Evolutionary conservation across 805 yeast genomes (phyloP), one percentile per base, ranked within the genome.

Genomic region (Candida chilensis): DNA sequence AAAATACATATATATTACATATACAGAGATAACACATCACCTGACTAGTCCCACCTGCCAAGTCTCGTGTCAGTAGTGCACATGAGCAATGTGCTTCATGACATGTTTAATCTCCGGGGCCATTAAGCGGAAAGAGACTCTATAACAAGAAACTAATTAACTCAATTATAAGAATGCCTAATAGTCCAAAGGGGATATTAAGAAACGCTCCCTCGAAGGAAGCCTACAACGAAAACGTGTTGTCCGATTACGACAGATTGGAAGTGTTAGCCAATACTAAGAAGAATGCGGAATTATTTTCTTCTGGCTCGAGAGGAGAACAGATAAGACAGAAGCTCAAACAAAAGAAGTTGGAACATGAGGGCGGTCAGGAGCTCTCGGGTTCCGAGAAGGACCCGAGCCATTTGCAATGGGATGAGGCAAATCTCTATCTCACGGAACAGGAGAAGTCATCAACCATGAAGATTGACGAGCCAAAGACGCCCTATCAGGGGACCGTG

Each of bases 381-480:
- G 18, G 17, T 17, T 16, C 21, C 8, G 21, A 19, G 1, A 58
- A 50, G 2, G n/a, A n/a, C n/a, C n/a, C n/a, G n/a, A n/a, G n/a
- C n/a, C 79, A 71, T 39, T 63, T 86, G 41, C 69, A 77, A 47
- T 88, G 96, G 96, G 94, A 88, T 48, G 88, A 83, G 40, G 62
- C 77, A 37, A 88, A 88, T 45, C 53, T 88, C 32, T 71, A 68
- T 30, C 50, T 71, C n/a, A 69, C 84, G 3, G 94, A 87, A 47
- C 82, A 74, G 48, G 84, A 80, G 41, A 74, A 74, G 52, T 54
- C 67, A 8, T 71, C 86, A 15, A 78, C 84, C 17, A 78, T 79
- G 86, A 77, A 78, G 43, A 85, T 88, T 27, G 94, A 85, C 47
- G 96, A 88, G 51, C 96, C 96, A 15, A 88, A 88, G 61, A 88